These are phyloP conservation scores for Rubus parviflorus DNA, from an alignment of 306 rosid genomes.

Conservation along the genomic window DNA sequence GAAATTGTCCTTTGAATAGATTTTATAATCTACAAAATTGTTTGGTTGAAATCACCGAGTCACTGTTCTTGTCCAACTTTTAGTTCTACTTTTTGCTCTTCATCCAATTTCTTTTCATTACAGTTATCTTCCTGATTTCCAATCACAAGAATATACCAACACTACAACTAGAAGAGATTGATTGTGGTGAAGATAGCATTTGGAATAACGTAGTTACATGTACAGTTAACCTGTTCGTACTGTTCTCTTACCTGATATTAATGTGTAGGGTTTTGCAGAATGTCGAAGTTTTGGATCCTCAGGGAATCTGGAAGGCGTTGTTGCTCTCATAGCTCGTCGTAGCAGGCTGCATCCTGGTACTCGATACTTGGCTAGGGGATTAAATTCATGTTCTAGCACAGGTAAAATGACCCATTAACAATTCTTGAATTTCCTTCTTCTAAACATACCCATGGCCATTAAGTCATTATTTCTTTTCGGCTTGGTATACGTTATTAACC, in stretches of 20 bases:
- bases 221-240: slow-evolving; percentile 13
- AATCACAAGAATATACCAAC: not conserved
- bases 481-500: not conserved
- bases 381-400: slow-evolving; percentile 95
- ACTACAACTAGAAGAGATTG: not conserved
- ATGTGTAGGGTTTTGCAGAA: slow-evolving; percentile 98
- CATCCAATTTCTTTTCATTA: not conserved
- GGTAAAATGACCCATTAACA: slow-evolving; percentile 47
- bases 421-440: slow-evolving; percentile 1
- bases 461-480: not conserved
- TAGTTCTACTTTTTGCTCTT: not conserved
- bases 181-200: slow-evolving; percentile 9
- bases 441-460: slow-evolving; percentile 1
- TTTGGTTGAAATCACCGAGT: not conserved
- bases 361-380: slow-evolving; percentile 94
- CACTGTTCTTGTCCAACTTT: not conserved
- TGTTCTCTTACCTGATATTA: slow-evolving; percentile 59
- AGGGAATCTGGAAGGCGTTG: slow-evolving; percentile 87
- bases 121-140: not conserved
- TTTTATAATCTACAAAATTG: not conserved
- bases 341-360: slow-evolving; percentile 99
- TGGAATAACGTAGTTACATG: not conserved
- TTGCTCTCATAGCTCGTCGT: slow-evolving; percentile 87
- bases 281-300: slow-evolving; percentile 90
- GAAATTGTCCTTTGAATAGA: not conserved